Evolutionary conservation across 2,329 filamentous ascomycete genomes (phyloP).

Genomic region (Penicillium frequentans): DNA sequence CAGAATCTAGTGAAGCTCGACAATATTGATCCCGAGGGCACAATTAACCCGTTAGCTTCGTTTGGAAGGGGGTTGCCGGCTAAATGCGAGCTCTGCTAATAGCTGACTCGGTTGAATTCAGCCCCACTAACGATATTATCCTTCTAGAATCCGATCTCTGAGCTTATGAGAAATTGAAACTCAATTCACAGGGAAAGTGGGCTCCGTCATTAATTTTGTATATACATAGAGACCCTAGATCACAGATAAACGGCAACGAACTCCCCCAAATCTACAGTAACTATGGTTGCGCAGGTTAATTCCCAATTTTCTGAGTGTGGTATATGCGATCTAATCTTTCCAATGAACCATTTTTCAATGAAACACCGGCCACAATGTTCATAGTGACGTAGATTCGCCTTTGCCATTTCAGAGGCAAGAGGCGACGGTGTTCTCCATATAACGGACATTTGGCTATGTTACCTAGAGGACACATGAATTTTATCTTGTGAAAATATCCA

Average conservation of each 20-base stretch:
- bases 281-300: background rate
- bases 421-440: background rate
- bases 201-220: background rate
- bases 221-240: too few relatives aligned
- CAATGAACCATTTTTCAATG: too few relatives aligned
- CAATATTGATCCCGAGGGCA: background rate
- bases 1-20: background rate
- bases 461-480: background rate
- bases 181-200: background rate
- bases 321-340: too few relatives aligned
- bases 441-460: background rate
- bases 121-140: background rate
- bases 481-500: background rate
- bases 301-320: too few relatives aligned
- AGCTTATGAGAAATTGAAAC: background rate
- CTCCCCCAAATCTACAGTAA: background rate
- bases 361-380: background rate
- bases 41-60: background rate
- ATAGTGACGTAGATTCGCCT: conserved; percentile 18
- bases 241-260: too few relatives aligned
- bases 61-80: background rate
- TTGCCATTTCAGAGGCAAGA: conserved; percentile 14
- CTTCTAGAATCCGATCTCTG: background rate
- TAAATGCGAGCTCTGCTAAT: background rate
- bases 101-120: background rate